These are phyloP conservation scores for Rhizoclosmatium globosum DNA, from an alignment of 192 early-diverging fungal genomes.

Conservation along the genomic window DNA sequence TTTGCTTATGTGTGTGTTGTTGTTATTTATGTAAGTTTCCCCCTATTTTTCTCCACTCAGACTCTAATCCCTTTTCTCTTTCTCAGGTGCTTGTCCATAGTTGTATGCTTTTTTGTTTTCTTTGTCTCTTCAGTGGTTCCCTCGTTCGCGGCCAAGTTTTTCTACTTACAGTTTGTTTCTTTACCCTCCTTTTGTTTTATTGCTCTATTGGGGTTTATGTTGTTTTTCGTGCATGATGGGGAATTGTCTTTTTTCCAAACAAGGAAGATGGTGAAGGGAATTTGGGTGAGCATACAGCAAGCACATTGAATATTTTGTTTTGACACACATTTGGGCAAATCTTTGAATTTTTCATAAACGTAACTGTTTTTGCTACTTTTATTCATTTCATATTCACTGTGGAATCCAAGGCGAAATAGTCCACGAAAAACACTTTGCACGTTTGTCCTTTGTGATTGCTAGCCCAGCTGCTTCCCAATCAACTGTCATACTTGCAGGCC, in stretches of 20 bases:
- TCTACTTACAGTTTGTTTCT: neutral
- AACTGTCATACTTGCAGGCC: too few species aligned
- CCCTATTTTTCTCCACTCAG: neutral
- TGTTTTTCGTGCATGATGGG: too few species aligned
- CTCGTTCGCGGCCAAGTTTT: slow-evolving; percentile 18
- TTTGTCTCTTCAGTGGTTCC: neutral
- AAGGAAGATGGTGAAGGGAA: too few species aligned
- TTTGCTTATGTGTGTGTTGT: neutral
- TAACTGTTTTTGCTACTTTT: slow-evolving; percentile 7
- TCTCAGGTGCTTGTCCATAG: too few species aligned
- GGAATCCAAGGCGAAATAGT: neutral
- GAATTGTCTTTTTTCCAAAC: too few species aligned
- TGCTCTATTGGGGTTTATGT: too few species aligned
- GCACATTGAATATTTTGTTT: too few species aligned
- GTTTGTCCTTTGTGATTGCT: neutral
- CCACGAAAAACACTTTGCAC: neutral
- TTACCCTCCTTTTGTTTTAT: neutral
- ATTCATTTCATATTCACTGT: neutral
- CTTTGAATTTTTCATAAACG: neutral
- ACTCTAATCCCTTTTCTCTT: too few species aligned
- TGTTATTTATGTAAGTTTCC: neutral
- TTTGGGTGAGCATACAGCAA: too few species aligned
- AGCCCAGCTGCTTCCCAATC: neutral
- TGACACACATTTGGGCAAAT: too few species aligned
- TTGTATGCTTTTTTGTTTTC: too few species aligned